A percentile compares a stretch with the other conserved stretches of the same genome.
Evolutionary conservation across 2,329 filamentous ascomycete species (phyloP).

Genomic region (Malbranchea cinnamomea): DNA sequence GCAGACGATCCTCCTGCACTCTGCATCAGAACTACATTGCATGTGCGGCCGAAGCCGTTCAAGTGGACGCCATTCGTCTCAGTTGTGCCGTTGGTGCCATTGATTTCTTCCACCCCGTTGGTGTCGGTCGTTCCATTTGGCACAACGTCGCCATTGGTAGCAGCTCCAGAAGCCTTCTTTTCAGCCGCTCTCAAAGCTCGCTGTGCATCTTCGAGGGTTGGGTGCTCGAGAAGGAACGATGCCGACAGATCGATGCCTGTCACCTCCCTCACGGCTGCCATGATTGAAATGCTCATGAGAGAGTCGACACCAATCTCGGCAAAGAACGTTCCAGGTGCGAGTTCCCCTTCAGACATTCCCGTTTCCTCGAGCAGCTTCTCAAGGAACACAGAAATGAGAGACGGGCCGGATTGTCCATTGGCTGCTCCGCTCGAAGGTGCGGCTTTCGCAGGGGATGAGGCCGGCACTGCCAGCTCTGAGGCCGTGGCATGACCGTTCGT

Average conservation of each 20-base stretch:
- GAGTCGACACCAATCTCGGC: constrained; percentile 7
- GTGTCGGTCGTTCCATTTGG: constrained; percentile 2
- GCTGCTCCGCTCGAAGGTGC: too few relatives aligned
- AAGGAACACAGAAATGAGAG: too few relatives aligned
- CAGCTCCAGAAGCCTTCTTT: constrained; percentile 11
- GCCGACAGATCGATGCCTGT: constrained; percentile 16
- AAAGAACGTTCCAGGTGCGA: constrained; percentile 1
- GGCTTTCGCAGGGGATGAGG: too few relatives aligned
- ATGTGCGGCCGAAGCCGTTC: too few relatives aligned
- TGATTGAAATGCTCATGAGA: constrained; percentile 4
- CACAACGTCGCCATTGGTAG: constrained; percentile 8
- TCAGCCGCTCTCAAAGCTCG: too few relatives aligned
- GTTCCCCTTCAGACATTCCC: constrained; percentile 1
- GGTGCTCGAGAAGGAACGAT: too few relatives aligned
- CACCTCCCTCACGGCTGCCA: neutral
- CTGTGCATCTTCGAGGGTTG: too few relatives aligned
- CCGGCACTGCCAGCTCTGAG: too few relatives aligned
- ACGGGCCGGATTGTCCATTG: too few relatives aligned
- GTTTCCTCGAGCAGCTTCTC: neutral
- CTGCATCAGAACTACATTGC: constrained; percentile 30
- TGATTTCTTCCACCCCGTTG: neutral
- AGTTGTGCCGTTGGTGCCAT: neutral
- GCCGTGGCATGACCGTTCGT: too few relatives aligned
- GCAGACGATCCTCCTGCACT: constrained; percentile 24
- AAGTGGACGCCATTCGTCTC: too few relatives aligned